These are phyloP conservation scores for Helenozyma baotianmanensis DNA, from an alignment of 805 yeast genomes.

Conservation along the genomic window DNA sequence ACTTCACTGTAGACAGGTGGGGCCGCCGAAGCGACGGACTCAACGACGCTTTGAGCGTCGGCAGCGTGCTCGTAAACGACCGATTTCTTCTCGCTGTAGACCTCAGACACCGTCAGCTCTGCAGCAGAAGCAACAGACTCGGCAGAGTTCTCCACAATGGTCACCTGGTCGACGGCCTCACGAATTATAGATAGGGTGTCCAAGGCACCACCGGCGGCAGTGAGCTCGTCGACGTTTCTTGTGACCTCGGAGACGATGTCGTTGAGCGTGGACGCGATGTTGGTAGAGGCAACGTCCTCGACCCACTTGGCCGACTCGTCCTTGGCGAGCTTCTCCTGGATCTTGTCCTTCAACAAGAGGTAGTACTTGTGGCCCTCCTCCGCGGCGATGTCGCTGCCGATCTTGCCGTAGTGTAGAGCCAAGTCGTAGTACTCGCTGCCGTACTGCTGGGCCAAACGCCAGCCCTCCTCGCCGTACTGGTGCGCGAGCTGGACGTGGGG, in stretches of 20 bases:
- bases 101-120: background rate
- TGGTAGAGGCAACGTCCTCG: conserved; percentile 1
- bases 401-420: conserved; percentile 20
- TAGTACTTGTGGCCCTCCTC: conserved; percentile 13
- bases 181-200: conserved; percentile 12
- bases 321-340: conserved; percentile 21
- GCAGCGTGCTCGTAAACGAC: too few species aligned
- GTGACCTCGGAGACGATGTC: conserved; percentile 9
- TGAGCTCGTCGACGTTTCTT: conserved; percentile 8
- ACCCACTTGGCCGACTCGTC: conserved; percentile 16
- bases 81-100: too few species aligned
- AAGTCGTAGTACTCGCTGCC: conserved; percentile 16
- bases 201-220: conserved; percentile 1
- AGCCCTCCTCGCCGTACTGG: conserved; percentile 10
- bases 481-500: conserved; percentile 8
- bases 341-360: conserved; percentile 25
- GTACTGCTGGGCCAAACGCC: conserved; percentile 13
- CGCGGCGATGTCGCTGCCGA: conserved; percentile 14
- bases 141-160: background rate
- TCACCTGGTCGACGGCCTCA: conserved; percentile 7
- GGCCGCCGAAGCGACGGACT: background rate
- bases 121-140: background rate
- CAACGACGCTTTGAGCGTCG: background rate
- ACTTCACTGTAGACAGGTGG: too few species aligned
- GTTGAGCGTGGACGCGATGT: conserved; percentile 4